A percentile compares a stretch with the other conserved stretches of the same genome.
phyloP scores from a whole-genome alignment of 805 yeast species.

The Candida methanosorbosa region DNA sequence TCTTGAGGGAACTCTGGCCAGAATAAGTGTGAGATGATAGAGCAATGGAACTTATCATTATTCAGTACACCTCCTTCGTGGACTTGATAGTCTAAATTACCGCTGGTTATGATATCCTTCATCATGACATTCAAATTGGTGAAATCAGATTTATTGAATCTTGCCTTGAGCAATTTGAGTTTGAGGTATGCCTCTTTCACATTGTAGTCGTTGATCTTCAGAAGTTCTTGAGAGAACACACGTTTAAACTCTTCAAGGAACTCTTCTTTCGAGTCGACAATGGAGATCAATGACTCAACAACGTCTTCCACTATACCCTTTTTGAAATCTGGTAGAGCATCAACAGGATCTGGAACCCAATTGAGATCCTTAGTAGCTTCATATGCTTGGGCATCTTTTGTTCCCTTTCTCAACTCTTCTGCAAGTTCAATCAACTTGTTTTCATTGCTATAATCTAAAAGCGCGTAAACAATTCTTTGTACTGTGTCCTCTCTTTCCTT shows the following conservation, averaged over 20 bases:
- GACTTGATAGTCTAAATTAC: constrained; percentile 31
- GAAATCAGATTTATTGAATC: constrained; percentile 62
- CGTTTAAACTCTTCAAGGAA: constrained; percentile 59
- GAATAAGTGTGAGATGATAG: constrained; percentile 65
- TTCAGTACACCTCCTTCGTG: constrained; percentile 13
- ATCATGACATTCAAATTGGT: constrained; percentile 79
- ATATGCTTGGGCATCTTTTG: constrained; percentile 13
- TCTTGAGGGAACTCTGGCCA: constrained; percentile 61
- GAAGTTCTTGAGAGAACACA: constrained; percentile 49
- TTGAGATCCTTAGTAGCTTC: constrained; percentile 40
- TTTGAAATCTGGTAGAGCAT: constrained; percentile 80
- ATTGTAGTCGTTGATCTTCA: constrained; percentile 33
- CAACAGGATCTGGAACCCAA: constrained; percentile 85
- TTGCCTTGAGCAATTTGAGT: constrained; percentile 45
- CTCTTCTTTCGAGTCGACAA: constrained; percentile 60
- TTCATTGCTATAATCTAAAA: constrained; percentile 39
- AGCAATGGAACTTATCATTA: constrained; percentile 35
- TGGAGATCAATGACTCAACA: constrained; percentile 61
- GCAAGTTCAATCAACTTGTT: constrained; percentile 46
- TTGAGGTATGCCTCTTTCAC: constrained; percentile 31
- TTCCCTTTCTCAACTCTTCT: constrained; percentile 35
- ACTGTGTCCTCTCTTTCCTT: constrained; percentile 70
- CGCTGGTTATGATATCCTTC: constrained; percentile 55
- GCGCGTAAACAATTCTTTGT: constrained; percentile 58
- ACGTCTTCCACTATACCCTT: constrained; percentile 54